Conservation (phyloP, 768 basidiomycete species). For the Hypsizygus marmoreus region DNA sequence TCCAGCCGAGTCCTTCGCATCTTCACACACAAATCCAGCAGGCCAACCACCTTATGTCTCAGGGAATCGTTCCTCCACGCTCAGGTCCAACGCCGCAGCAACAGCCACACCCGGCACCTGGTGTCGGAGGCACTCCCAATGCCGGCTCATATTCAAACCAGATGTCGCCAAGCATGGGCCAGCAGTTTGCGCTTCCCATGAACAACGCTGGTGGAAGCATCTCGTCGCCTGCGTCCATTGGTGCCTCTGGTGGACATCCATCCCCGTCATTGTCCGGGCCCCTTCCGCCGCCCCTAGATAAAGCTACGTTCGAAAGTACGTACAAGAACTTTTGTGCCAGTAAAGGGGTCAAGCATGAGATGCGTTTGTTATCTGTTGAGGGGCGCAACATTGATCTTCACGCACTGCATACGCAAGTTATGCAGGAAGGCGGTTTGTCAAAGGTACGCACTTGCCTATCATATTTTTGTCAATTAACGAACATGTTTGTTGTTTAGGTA, state of each 20-base stretch:
- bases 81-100: conserved; percentile 41
- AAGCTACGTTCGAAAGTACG: conserved; percentile 50
- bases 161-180: conserved; percentile 35
- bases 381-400: conserved; percentile 61
- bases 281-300: conserved; percentile 46
- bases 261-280: conserved; percentile 12
- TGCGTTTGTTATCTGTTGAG: conserved; percentile 48
- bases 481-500: conserved; percentile 40
- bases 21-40: conserved; percentile 28
- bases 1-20: conserved; percentile 31
- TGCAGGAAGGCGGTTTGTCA: conserved; percentile 53
- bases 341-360: conserved; percentile 40
- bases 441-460: conserved; percentile 38
- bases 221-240: conserved; percentile 14
- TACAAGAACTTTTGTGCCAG: conserved; percentile 51
- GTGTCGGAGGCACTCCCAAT: conserved; percentile 5
- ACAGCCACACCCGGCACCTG: conserved; percentile 18
- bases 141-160: conserved; percentile 28
- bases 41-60: conserved; percentile 28
- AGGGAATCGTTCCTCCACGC: conserved; percentile 36
- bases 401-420: conserved; percentile 57
- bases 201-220: conserved; percentile 8
- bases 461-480: conserved; percentile 6
- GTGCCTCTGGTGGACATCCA: conserved; percentile 6
- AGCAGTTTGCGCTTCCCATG: conserved; percentile 22